Conservation (phyloP, 2,329 filamentous ascomycete species). For the Neobulgaria alba region DNA sequence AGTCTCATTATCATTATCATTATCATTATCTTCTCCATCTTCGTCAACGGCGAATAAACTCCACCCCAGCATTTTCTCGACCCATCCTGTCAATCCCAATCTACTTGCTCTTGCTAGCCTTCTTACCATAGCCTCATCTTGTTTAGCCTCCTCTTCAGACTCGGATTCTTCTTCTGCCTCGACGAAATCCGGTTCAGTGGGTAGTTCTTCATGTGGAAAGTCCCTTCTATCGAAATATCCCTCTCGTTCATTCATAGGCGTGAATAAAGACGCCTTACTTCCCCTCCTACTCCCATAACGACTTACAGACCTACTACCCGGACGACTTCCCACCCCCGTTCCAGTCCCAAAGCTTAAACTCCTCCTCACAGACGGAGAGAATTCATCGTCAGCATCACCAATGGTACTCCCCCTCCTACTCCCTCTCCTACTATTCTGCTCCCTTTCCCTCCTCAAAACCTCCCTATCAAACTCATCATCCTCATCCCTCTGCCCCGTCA, state of each 20-base stretch:
- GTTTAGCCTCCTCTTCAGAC: constrained; percentile 42
- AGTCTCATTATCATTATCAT: constrained; percentile 43
- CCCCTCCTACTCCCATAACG: constrained; percentile 18
- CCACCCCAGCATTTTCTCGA: constrained; percentile 51
- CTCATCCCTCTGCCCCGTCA: constrained; percentile 42
- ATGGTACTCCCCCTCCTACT: constrained; percentile 26
- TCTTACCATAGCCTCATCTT: constrained; percentile 51
- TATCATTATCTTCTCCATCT: constrained; percentile 24
- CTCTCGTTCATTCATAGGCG: constrained; percentile 37
- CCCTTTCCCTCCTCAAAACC: constrained; percentile 42
- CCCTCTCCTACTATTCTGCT: constrained; percentile 33
- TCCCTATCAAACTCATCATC: constrained; percentile 46
- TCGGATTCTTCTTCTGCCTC: constrained; percentile 52
- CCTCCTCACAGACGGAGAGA: constrained; percentile 27
- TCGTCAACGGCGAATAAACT: constrained; percentile 52
- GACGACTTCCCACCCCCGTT: constrained; percentile 35
- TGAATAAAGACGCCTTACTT: constrained; percentile 24
- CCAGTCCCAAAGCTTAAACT: constrained; percentile 28
- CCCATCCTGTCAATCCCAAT: constrained; percentile 47
- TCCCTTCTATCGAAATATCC: constrained; percentile 35
- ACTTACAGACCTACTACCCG: constrained; percentile 28
- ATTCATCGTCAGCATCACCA: constrained; percentile 30
- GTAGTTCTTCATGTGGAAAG: constrained; percentile 29
- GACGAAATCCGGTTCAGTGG: constrained; percentile 52
- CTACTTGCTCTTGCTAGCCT: constrained; percentile 46